Conservation (phyloP, 352 stramenopile genomes). For the Phytophthora boehmeriae region DNA sequence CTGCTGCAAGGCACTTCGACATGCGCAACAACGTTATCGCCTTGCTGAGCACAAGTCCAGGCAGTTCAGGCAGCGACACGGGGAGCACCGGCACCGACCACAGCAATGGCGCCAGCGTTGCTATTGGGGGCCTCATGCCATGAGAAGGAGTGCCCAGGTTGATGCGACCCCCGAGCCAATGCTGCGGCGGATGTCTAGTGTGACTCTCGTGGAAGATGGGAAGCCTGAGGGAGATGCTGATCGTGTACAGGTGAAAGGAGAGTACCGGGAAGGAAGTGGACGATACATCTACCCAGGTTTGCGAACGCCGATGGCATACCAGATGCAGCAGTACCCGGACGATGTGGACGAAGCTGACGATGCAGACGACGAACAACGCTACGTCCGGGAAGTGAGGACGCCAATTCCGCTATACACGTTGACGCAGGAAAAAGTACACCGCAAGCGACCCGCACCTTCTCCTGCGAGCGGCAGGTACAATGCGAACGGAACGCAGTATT, state of each 20-base stretch:
- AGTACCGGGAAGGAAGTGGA: constrained; percentile 8
- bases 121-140: neutral
- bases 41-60: constrained; percentile 33
- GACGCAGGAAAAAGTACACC: constrained; percentile 51
- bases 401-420: constrained; percentile 50
- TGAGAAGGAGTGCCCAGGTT: constrained; percentile 7
- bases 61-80: constrained; percentile 39
- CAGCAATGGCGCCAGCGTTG: constrained; percentile 13
- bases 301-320: constrained; percentile 9
- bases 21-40: constrained; percentile 35
- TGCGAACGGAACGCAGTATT: constrained; percentile 31
- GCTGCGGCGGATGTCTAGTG: constrained; percentile 53
- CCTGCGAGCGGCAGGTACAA: constrained; percentile 30
- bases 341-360: constrained; percentile 30
- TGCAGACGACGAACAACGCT: constrained; percentile 28
- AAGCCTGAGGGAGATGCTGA: neutral
- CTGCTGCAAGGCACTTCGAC: constrained; percentile 26
- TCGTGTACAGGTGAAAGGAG: constrained; percentile 19
- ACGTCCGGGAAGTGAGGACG: constrained; percentile 29
- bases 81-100: constrained; percentile 39
- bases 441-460: constrained; percentile 48
- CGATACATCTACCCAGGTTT: constrained; percentile 8
- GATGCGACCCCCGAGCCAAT: constrained; percentile 32
- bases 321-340: constrained; percentile 21
- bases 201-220: constrained; percentile 42